Conservation (phyloP, 179 eudicot genomes). For the Dionaea muscipula region DNA sequence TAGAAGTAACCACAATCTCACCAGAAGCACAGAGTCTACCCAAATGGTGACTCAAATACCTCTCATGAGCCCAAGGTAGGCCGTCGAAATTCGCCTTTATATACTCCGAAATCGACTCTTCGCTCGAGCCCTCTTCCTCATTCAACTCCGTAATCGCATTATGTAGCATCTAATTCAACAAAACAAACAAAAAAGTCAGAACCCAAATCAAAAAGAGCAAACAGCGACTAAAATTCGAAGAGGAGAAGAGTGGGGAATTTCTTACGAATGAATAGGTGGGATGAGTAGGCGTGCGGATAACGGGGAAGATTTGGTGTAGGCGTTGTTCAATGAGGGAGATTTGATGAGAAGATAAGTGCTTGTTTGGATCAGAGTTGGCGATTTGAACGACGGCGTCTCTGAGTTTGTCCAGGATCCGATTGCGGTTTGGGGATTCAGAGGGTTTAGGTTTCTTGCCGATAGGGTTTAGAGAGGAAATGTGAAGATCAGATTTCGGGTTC, state of each 20-base stretch:
- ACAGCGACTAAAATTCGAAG: neutral
- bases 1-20: conserved; percentile 15
- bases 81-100: conserved; percentile 28
- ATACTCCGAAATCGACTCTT: conserved; percentile 34
- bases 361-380: conserved; percentile 15
- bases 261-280: conserved; percentile 39
- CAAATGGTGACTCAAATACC: conserved; percentile 41
- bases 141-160: conserved; percentile 35
- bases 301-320: conserved; percentile 16
- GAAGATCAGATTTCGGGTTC: no score
- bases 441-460: conserved; percentile 5
- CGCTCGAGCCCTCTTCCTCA: conserved; percentile 41
- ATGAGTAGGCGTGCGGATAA: conserved; percentile 35
- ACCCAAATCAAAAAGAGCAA: neutral
- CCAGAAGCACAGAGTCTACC: conserved; percentile 31
- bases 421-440: neutral
- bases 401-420: conserved; percentile 23
- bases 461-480: no score
- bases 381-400: conserved; percentile 15
- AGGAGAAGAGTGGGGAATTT: conserved; percentile 3
- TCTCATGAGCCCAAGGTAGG: conserved; percentile 64
- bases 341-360: conserved; percentile 15
- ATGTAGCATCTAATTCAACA: conserved; percentile 42
- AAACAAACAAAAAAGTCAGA: neutral
- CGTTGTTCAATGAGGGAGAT: conserved; percentile 19